Evolutionary conservation across 441 rosid genomes (phyloP).

Genomic region (Pelargonium australe): DNA sequence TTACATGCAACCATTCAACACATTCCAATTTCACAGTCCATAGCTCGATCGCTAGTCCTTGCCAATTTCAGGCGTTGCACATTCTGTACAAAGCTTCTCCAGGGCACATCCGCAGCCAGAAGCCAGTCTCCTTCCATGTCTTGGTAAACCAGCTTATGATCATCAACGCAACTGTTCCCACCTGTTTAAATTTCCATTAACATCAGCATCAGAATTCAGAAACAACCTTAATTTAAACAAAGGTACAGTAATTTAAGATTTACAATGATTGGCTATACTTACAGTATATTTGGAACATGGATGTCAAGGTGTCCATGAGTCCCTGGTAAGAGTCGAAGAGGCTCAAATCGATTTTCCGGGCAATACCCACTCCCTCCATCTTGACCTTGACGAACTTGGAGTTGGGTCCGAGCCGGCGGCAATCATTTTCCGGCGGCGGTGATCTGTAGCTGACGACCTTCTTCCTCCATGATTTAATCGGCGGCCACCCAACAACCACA

Average conservation of each 20-base stretch:
- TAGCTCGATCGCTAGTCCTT: slow-evolving; percentile 14
- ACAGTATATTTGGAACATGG: slow-evolving; percentile 31
- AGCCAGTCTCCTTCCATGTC: slow-evolving; percentile 49
- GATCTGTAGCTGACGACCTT: slow-evolving; percentile 18
- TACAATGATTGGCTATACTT: slow-evolving; percentile 4
- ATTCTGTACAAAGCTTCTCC: slow-evolving; percentile 34
- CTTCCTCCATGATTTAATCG: slow-evolving; percentile 49
- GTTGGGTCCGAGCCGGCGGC: not conserved
- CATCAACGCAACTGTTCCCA: not conserved
- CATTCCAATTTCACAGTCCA: not conserved
- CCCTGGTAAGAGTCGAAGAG: slow-evolving; percentile 30
- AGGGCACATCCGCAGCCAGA: slow-evolving; percentile 45
- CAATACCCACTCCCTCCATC: slow-evolving; percentile 49
- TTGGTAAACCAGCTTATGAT: slow-evolving; percentile 34
- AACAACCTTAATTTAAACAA: not conserved
- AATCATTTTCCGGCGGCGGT: slow-evolving; percentile 5
- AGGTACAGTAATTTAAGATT: no score
- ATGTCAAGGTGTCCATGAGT: slow-evolving; percentile 32
- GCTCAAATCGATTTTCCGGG: slow-evolving; percentile 38
- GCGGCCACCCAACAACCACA: slow-evolving; percentile 49
- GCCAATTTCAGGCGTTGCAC: slow-evolving; percentile 32
- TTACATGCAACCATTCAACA: no score
- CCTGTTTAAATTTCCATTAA: not conserved
- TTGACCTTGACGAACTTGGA: slow-evolving; percentile 42
- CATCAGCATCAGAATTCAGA: not conserved